A percentile compares a stretch with the other conserved stretches of the same genome.
These are phyloP conservation scores for Dryadomyces quercivorus DNA, from an alignment of 2,329 filamentous ascomycete species.

Conservation along the genomic window DNA sequence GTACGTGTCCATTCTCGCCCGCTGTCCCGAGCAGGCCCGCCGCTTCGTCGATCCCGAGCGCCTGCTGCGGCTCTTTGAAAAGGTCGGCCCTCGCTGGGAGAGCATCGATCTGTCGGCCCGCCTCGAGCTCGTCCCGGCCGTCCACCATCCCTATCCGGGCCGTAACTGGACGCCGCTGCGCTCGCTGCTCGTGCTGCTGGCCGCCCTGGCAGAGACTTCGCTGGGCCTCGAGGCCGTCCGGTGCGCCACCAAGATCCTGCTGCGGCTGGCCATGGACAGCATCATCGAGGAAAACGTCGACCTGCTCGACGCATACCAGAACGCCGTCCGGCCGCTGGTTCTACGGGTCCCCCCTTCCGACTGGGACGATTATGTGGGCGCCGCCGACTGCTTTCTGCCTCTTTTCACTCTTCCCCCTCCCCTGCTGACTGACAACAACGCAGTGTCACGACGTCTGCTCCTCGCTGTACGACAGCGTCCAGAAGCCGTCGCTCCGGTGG, in stretches of 20 bases:
- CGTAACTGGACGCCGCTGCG: conserved; percentile 34
- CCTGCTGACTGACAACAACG: conserved; percentile 3
- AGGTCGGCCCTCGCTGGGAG: conserved; percentile 42
- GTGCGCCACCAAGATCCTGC: conserved; percentile 32
- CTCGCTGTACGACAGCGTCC: conserved; percentile 34
- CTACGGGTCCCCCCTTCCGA: conserved; percentile 24
- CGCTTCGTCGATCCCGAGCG: conserved; percentile 31
- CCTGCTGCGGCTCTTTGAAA: conserved; percentile 41
- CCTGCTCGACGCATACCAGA: conserved; percentile 26
- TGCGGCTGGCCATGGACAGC: conserved; percentile 43
- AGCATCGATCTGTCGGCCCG: conserved; percentile 19
- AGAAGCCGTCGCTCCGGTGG: conserved; percentile 38
- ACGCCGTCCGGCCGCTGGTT: conserved; percentile 30
- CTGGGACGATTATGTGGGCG: conserved; percentile 27
- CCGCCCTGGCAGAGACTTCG: conserved; percentile 18
- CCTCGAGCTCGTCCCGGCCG: conserved; percentile 11
- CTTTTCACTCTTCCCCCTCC: conserved; percentile 1
- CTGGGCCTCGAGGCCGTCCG: conserved; percentile 23
- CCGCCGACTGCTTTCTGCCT: conserved; percentile 13
- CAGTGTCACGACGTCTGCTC: conserved; percentile 35
- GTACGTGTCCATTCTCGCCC: conserved; percentile 44
- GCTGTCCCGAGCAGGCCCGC: conserved; percentile 22
- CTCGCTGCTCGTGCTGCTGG: conserved; percentile 31
- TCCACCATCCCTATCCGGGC: conserved; percentile 13
- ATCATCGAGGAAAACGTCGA: conserved; percentile 31